A percentile compares a stretch with the other conserved stretches of the same genome.
Conservation (phyloP, 2,329 filamentous ascomycete species). For the Colletotrichum truncatum region DNA sequence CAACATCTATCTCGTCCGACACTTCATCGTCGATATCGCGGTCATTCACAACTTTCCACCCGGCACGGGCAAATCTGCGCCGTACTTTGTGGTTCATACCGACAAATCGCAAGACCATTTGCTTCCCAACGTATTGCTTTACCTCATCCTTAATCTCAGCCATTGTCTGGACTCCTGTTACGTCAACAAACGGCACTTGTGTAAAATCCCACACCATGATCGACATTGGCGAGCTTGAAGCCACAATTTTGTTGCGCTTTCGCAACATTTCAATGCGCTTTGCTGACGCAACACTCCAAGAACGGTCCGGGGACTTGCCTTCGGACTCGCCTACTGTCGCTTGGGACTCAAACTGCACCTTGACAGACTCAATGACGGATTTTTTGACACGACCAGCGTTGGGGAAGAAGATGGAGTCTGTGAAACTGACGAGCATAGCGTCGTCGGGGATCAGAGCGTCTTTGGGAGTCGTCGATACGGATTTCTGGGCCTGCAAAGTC, state of each 20-base stretch:
- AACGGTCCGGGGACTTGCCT: conserved; percentile 50
- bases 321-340: conserved; percentile 49
- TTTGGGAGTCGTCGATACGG: conserved; percentile 28
- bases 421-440: conserved; percentile 64
- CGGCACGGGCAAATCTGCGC: conserved; percentile 47
- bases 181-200: conserved; percentile 61
- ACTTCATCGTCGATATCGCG: conserved; percentile 38
- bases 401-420: conserved; percentile 67
- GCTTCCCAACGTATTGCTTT: conserved; percentile 56
- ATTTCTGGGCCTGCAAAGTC: conserved; percentile 38
- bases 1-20: conserved; percentile 27
- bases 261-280: conserved; percentile 57
- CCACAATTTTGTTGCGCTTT: conserved; percentile 44
- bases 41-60: conserved; percentile 43
- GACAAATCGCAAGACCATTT: conserved; percentile 57
- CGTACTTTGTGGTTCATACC: conserved; percentile 53
- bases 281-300: conserved; percentile 63
- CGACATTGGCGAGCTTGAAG: conserved; percentile 48
- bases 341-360: conserved; percentile 48
- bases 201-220: conserved; percentile 62
- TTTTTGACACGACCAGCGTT: conserved; percentile 65
- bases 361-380: conserved; percentile 58
- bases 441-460: conserved; percentile 51
- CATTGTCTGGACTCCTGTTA: conserved; percentile 59
- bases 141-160: conserved; percentile 58